Evolutionary conservation across 192 early-diverging fungal species (phyloP).

Genomic region (Chytriomyces sp.): DNA sequence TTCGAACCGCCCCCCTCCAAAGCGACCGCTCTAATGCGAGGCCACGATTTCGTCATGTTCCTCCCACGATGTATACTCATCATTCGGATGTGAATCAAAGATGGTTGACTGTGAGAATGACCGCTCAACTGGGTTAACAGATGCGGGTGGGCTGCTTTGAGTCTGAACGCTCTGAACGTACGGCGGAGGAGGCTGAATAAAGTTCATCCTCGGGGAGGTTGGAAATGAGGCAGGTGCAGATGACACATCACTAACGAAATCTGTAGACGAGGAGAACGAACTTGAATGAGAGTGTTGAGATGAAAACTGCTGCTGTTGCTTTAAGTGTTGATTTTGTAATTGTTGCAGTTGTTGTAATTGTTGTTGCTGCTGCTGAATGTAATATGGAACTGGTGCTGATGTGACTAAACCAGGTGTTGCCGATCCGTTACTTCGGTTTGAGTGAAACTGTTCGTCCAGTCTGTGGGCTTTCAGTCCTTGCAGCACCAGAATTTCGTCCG

Average conservation of each 20-base stretch:
- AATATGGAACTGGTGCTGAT: too few relatives aligned
- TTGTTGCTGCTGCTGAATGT: too few relatives aligned
- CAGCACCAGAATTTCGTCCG: slow-evolving; percentile 29
- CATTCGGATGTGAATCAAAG: not conserved
- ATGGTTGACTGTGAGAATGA: not conserved
- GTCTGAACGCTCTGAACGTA: slow-evolving; percentile 3
- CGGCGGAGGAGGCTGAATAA: slow-evolving; percentile 25
- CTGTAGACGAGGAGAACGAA: slow-evolving; percentile 3
- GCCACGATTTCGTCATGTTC: not conserved
- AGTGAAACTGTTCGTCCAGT: not conserved
- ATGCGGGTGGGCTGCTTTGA: not conserved
- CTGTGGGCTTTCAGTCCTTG: slow-evolving; percentile 33
- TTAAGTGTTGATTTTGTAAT: not conserved
- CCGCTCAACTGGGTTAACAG: not conserved
- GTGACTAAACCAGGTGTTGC: too few relatives aligned
- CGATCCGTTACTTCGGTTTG: too few relatives aligned
- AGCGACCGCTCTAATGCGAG: too few relatives aligned
- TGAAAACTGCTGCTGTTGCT: not conserved
- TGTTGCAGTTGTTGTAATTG: too few relatives aligned
- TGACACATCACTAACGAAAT: slow-evolving; percentile 5
- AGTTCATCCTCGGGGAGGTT: slow-evolving; percentile 17
- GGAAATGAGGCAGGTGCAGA: slow-evolving; percentile 10
- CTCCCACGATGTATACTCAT: not conserved
- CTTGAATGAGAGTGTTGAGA: slow-evolving; percentile 7
- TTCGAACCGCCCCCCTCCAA: too few relatives aligned